Conservation (phyloP, 1,284 basidiomycete genomes). For the Xerocomus cyaneibrunnescens region DNA sequence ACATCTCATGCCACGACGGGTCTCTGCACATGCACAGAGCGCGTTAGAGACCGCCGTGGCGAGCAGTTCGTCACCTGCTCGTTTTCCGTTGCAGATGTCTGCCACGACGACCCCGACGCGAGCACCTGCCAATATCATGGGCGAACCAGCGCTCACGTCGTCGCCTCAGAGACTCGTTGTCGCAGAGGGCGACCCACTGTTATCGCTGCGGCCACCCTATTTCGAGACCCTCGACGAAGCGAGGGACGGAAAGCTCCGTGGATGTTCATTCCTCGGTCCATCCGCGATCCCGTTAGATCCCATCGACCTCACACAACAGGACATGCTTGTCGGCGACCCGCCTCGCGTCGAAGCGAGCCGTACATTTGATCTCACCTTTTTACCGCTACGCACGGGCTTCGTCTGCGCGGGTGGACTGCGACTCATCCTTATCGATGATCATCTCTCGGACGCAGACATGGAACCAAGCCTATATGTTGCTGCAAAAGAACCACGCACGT, state of each 20-base stretch:
- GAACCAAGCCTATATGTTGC: conserved; percentile 17
- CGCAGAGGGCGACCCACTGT: conserved; percentile 27
- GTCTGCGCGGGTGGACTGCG: conserved; percentile 61
- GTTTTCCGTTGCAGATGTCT: conserved; percentile 44
- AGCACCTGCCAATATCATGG: conserved; percentile 40
- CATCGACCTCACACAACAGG: conserved; percentile 36
- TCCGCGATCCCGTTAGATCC: conserved; percentile 51
- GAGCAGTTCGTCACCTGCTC: conserved; percentile 7
- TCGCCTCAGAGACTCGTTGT: conserved; percentile 38
- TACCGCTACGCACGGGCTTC: conserved; percentile 57
- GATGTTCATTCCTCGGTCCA: conserved; percentile 50
- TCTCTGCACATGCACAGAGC: conserved; percentile 16
- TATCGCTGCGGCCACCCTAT: conserved; percentile 47
- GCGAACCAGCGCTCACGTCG: conserved; percentile 48
- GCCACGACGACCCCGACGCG: conserved; percentile 44
- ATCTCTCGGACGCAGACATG: conserved; percentile 39
- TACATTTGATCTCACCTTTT: conserved; percentile 60
- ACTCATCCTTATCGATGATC: conserved; percentile 58
- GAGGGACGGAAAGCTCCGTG: conserved; percentile 29
- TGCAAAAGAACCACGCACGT: conserved; percentile 38
- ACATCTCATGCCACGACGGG: conserved; percentile 49
- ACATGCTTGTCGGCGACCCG: conserved; percentile 16
- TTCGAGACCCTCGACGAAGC: conserved; percentile 40
- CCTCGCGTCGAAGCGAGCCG: conserved; percentile 42
- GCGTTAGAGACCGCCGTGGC: conserved; percentile 9